Evolutionary conservation across 139 green algal species (phyloP).

Genomic region (Auxenochlorella pyrenoidosa): DNA sequence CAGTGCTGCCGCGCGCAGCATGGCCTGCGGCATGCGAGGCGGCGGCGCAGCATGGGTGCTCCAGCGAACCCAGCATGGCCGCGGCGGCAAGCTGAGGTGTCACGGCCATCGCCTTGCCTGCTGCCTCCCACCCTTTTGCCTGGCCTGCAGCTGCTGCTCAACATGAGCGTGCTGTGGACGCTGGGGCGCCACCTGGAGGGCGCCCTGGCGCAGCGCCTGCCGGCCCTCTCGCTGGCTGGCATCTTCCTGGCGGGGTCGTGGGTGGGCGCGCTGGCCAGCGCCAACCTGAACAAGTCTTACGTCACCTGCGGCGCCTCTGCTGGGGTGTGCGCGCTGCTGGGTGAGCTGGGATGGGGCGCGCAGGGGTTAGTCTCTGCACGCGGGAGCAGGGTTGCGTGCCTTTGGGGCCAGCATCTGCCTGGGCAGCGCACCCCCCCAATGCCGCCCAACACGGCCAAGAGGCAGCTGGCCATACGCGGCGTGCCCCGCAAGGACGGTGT

Average conservation of each 20-base stretch:
- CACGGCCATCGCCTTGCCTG: background rate
- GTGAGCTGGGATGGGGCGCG: constrained; percentile 21
- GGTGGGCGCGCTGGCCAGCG: constrained; percentile 45
- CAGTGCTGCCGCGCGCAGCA: too few relatives aligned
- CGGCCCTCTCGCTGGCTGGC: constrained; percentile 22
- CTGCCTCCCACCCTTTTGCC: background rate
- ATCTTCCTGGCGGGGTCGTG: constrained; percentile 53
- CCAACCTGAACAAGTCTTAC: constrained; percentile 55
- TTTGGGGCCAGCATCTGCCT: too few relatives aligned
- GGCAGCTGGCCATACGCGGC: too few relatives aligned
- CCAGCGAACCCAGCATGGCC: too few relatives aligned
- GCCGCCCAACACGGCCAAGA: too few relatives aligned
- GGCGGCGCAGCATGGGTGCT: too few relatives aligned
- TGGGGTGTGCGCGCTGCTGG: constrained; percentile 55
- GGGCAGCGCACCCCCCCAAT: too few relatives aligned
- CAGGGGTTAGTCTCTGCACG: too few relatives aligned
- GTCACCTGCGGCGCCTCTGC: constrained; percentile 51
- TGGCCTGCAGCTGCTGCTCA: constrained; percentile 24
- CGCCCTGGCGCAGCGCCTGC: constrained; percentile 13
- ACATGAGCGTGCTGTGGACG: constrained; percentile 53
- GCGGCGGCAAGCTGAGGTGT: too few relatives aligned
- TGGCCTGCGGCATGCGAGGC: too few relatives aligned
- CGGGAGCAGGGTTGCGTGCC: too few relatives aligned
- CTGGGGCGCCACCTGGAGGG: constrained; percentile 54
- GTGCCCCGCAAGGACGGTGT: too few relatives aligned